Base-by-base conservation (phyloP, 2,329 filamentous ascomycete species). In the Orbilia brochopaga region DNA sequence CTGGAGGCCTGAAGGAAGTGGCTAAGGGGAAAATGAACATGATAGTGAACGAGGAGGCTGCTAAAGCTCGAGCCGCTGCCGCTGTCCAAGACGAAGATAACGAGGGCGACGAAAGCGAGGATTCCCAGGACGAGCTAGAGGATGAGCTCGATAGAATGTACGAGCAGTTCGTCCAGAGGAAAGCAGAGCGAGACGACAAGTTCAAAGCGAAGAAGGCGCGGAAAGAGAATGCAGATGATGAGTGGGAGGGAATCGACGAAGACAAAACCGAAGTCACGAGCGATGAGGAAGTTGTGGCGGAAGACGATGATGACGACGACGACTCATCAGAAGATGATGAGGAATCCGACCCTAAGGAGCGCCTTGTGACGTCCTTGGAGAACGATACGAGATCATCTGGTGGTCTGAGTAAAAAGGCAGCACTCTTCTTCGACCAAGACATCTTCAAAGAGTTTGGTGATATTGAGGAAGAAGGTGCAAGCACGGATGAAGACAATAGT, bases 351-450 rank as follows among this genome's bases (percentile, higher is more conserved):
- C 81, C 82, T 13, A 82, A 83, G 75, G 79, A 80, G 3, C 80
- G 90, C 2, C 80, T 89, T 52, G 88, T 86, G 1, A 87, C 89
- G 72, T 82, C 92, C 24, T 83, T 87, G 74, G 70, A 73, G n/a
- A 81, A 81, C 60, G 81, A 83, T 6, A 80, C 80, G 2, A 80
- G 81, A 40, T 82, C 83, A 11, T 79, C 81, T 6, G 82, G 82
- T 27, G 87, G 85, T 10, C 83, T 97, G n/a, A 96, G 92, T 1
- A 92, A 88, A 79, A 86, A 91, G 74, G 94, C 94, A 7, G 86
- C 88, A 8, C 85, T 89, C 72, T 99, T 99, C 81, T 99, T 99
- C 79, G 89, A 90, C 76, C 93, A 97, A 78, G 92, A 97, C 75
- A 89, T 99, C 44, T 72, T 72, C 60, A 72, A 57, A 40, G 67